Evolutionary conservation across 768 basidiomycete genomes (phyloP).

Genomic region (Xerocomus potaroensis): DNA sequence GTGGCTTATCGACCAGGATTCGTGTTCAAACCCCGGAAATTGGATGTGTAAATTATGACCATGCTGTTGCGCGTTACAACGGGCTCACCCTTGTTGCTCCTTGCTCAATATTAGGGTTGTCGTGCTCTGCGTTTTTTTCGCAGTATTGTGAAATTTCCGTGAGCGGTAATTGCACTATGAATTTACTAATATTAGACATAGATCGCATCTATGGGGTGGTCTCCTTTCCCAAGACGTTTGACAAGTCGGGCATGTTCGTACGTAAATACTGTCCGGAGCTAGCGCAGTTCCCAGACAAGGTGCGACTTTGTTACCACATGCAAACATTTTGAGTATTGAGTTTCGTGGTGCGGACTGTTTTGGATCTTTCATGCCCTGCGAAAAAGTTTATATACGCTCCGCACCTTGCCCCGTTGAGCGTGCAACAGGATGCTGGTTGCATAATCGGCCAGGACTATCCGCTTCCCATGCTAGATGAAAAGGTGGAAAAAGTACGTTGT

Average conservation of each 20-base stretch:
- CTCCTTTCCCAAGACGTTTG: slow-evolving; percentile 19
- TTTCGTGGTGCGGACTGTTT: slow-evolving; percentile 7
- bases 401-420: neutral
- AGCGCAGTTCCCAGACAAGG: slow-evolving; percentile 22
- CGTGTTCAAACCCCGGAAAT: slow-evolving; percentile 24
- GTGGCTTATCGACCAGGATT: slow-evolving; percentile 12
- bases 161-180: slow-evolving; percentile 26
- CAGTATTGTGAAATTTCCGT: slow-evolving; percentile 27
- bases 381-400: slow-evolving; percentile 2
- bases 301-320: slow-evolving; percentile 13
- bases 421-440: slow-evolving; percentile 4
- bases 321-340: slow-evolving; percentile 16
- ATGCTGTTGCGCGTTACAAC: slow-evolving; percentile 4
- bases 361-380: neutral
- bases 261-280: slow-evolving; percentile 20
- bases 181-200: slow-evolving; percentile 25
- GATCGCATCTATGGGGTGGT: slow-evolving; percentile 21
- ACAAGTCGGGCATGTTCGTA: slow-evolving; percentile 17
- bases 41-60: slow-evolving; percentile 15
- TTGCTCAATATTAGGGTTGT: slow-evolving; percentile 8
- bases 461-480: slow-evolving; percentile 11
- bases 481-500: slow-evolving; percentile 14
- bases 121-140: slow-evolving; percentile 21
- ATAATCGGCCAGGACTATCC: slow-evolving; percentile 6
- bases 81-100: slow-evolving; percentile 2